Evolutionary conservation across 2,329 filamentous ascomycete species (phyloP).

Genomic region (Achaetomium macrosporum): DNA sequence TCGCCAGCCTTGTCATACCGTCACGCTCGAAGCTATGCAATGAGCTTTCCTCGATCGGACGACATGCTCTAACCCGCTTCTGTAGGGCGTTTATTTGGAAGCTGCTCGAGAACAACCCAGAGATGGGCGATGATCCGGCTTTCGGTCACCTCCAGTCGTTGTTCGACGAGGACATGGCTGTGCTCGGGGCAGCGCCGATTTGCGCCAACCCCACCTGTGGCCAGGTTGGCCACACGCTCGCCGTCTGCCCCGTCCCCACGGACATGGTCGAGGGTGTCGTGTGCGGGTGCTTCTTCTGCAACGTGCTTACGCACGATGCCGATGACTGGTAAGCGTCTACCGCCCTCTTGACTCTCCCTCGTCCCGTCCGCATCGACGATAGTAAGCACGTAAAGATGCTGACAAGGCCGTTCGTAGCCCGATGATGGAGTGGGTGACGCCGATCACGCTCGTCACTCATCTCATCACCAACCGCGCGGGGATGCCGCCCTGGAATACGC

Average conservation of each 20-base stretch:
- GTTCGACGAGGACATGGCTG: background rate
- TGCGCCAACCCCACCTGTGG: conserved; percentile 9
- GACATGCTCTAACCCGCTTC: background rate
- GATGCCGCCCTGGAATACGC: conserved; percentile 10
- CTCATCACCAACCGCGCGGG: conserved; percentile 11
- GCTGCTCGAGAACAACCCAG: background rate
- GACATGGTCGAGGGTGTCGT: background rate
- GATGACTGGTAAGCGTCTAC: conserved; percentile 9
- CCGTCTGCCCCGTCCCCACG: conserved; percentile 8
- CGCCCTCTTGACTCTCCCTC: no score
- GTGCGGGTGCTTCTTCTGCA: conserved; percentile 14
- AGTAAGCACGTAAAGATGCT: background rate
- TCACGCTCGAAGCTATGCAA: no score
- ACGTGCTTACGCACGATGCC: conserved; percentile 8
- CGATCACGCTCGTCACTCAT: background rate
- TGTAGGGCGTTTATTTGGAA: background rate
- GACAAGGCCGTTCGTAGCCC: background rate
- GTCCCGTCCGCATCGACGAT: background rate
- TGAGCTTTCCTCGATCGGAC: no score
- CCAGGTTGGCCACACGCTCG: conserved; percentile 6
- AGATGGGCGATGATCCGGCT: background rate
- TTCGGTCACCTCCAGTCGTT: background rate
- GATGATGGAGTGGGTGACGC: conserved; percentile 8
- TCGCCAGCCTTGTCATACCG: no score
- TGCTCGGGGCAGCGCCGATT: background rate